A percentile compares a stretch with the other conserved stretches of the same genome.
Evolutionary conservation across 345 rosid genomes (phyloP).

Genomic region (Mallotus nudiflorus): DNA sequence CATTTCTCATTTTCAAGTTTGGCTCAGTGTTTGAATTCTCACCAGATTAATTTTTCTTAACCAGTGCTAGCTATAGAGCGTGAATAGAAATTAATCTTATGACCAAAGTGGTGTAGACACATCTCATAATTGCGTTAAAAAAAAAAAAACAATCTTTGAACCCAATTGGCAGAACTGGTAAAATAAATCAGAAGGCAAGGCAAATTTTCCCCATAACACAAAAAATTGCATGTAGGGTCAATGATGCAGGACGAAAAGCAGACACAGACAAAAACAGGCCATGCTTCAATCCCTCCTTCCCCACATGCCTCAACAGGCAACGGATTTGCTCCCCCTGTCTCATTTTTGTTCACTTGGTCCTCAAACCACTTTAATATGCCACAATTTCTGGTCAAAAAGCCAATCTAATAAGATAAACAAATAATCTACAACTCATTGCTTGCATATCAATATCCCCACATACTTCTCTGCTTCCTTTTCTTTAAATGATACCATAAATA

Average conservation of each 20-base stretch:
- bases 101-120: no score
- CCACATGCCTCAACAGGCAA: constrained; percentile 31
- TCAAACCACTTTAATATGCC: background rate
- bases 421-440: constrained; percentile 14
- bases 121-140: no score
- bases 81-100: no score
- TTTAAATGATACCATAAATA: background rate
- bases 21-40: background rate
- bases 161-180: background rate
- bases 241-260: constrained; percentile 23
- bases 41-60: no score
- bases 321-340: constrained; percentile 22
- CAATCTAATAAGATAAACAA: constrained; percentile 9
- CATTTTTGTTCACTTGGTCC: constrained; percentile 8
- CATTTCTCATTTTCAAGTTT: background rate
- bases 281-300: constrained; percentile 18
- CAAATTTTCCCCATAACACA: background rate
- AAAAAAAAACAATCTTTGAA: background rate
- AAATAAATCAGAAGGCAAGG: no score
- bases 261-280: constrained; percentile 42
- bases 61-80: no score
- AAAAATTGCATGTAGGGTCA: constrained; percentile 29
- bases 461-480: background rate
- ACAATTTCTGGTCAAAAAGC: constrained; percentile 18
- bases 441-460: background rate